phyloP scores from a whole-genome alignment of 2,329 filamentous ascomycete genomes.

The Aspergillus fijiensis region DNA sequence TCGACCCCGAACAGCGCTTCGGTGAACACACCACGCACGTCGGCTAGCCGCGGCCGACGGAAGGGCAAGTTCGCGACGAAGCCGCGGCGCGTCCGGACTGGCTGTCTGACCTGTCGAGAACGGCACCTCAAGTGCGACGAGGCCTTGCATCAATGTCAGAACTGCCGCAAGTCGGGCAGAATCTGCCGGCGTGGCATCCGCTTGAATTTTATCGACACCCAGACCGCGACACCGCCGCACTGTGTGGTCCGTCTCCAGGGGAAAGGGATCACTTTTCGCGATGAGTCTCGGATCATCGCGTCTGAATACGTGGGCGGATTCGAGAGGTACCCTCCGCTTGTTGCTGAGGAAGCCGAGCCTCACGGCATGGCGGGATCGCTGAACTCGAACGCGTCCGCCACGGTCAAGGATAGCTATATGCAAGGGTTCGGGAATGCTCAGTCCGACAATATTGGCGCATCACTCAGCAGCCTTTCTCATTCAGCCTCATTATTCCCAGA shows the following conservation, averaged over 20 bases:
- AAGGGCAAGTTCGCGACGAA: conserved; percentile 48
- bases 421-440: conserved; percentile 49
- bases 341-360: conserved; percentile 37
- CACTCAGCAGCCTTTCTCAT: conserved; percentile 29
- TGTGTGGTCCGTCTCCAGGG: conserved; percentile 60
- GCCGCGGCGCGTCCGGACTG: conserved; percentile 83
- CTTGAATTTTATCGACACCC: conserved; percentile 87
- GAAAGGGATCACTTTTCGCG: conserved; percentile 75
- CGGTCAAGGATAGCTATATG: conserved; percentile 42
- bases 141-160: conserved; percentile 63
- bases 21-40: conserved; percentile 10
- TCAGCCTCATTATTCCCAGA: conserved; percentile 29
- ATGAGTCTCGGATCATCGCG: conserved; percentile 86
- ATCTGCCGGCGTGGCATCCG: conserved; percentile 82
- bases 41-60: conserved; percentile 18
- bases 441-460: conserved; percentile 24
- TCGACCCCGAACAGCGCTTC: conserved; percentile 16
- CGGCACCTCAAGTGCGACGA: conserved; percentile 91
- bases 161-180: conserved; percentile 84
- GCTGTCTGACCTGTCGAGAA: conserved; percentile 86
- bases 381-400: background rate
- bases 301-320: conserved; percentile 83
- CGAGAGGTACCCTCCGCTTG: conserved; percentile 65
- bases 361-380: conserved; percentile 12
- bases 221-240: conserved; percentile 66